Base-by-base conservation (phyloP, 139 green algal species). In the Desmodesmus armatus region DNA sequence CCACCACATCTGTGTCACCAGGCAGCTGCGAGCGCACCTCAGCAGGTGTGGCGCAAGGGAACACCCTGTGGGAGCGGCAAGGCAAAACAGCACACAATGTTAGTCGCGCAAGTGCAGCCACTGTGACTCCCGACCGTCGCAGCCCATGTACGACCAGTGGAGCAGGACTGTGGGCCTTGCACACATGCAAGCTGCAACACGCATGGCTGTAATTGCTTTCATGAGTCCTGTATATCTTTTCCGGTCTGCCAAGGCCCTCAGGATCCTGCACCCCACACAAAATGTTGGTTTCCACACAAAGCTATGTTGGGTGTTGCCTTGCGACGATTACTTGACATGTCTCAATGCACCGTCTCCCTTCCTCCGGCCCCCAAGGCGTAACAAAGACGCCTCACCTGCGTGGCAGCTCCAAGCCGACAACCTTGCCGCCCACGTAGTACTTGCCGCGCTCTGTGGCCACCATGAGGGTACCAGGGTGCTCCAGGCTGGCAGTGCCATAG, bases 401-500 rank as follows among this genome's bases (percentile, higher is more conserved):
- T 29, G 93, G 93, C 55, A 93, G 88, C 70, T 92, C 89, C 41
- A 96, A 83, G 62, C 91, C 93, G 21, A 76, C 66, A 1, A 94
- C 3, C 39, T 87, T 80, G 58, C 93, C 93, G n/a, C 91, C 92
- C 6, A 96, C 44, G 92, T 96, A 96, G 85, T 94, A 94, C 77
- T 94, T 92, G 33, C 96, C 96, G 66, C 96, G 92, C 91, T 98
- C 96, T 90, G 91, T 96, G 39, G 92, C 85, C 75, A 98, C 95
- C 96, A 98, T 98, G 67, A 93, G 93, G n/a, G 97, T 94, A 31
- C 93, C 96, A 4, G 96, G 96, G 93, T 98, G 96, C 91, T 98
- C 96, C n/a, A 99, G 91, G 55, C 93, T 95, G 55, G 89, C 90
- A 49, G 94, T 98, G 78, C 94, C 93, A 87, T 98, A 98, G 91